These are phyloP conservation scores for Chlorella sp. DNA, from an alignment of 139 green algal genomes.

Conservation along the genomic window DNA sequence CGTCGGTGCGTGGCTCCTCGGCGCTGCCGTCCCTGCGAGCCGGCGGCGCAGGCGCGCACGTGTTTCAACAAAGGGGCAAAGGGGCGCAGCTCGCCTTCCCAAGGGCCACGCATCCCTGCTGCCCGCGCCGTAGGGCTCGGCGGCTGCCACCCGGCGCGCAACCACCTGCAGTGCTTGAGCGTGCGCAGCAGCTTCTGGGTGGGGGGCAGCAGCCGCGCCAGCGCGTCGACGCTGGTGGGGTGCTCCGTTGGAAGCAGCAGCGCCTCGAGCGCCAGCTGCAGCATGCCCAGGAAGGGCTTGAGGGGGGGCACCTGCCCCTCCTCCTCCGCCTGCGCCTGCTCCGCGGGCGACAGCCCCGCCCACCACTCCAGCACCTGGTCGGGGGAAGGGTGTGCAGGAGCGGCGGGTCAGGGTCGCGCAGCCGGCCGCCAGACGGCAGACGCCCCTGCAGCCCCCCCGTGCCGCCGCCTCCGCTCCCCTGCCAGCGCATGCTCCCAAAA, in stretches of 20 bases:
- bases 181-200: slow-evolving; percentile 38
- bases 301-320: slow-evolving; percentile 17
- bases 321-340: slow-evolving; percentile 2
- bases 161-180: slow-evolving; percentile 42
- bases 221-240: slow-evolving; percentile 1
- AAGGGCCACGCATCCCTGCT: too few relatives aligned
- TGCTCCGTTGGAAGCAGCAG: slow-evolving; percentile 46
- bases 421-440: too few relatives aligned
- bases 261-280: slow-evolving; percentile 68
- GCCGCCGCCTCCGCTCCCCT: too few relatives aligned
- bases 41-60: too few relatives aligned
- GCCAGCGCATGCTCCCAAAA: too few relatives aligned
- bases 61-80: too few relatives aligned
- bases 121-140: neutral
- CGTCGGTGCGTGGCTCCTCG: slow-evolving; percentile 11
- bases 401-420: too few relatives aligned
- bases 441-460: too few relatives aligned
- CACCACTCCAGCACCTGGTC: slow-evolving; percentile 27
- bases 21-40: neutral
- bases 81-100: too few relatives aligned
- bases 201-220: slow-evolving; percentile 11
- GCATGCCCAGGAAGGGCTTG: slow-evolving; percentile 63
- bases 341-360: too few relatives aligned
- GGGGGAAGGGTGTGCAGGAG: too few relatives aligned
- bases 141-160: too few relatives aligned